Base-by-base conservation (phyloP, 2,329 filamentous ascomycete species). In the Akanthomyces dipterigenus region DNA sequence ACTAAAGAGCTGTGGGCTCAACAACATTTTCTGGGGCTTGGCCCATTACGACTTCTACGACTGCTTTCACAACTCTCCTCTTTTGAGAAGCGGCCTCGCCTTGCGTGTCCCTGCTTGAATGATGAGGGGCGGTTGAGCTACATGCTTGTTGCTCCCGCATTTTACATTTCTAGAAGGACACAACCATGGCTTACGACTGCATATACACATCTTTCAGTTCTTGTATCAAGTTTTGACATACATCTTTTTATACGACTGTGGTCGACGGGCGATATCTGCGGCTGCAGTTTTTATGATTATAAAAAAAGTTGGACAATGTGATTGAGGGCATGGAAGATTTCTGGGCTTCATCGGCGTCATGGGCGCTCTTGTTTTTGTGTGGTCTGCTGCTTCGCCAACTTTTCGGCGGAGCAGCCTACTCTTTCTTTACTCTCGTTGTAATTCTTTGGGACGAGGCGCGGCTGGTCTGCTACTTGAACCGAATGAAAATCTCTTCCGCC, bases 211-310 rank as follows among this genome's bases (percentile, higher is more conserved):
- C 66, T 68, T 73, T 73, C 70, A 66, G 71, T 77, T 76, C 73
- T 74, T 80, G 76, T 79, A 79, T 73, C 73, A 76, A 71, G 73
- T 73, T 72, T 60, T 68, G 70, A 67, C 68, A 48, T 67, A 71
- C 67, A 69, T 70, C 68, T 66, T 68, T 68, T 68, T 67, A 66
- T 69, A 55, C 43, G 65, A 71, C 63, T 63, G 63, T 64, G 67
- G 63, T 68, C 66, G 66, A 68, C 65, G 49, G 58, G 55, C 28
- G 40, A 20, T n/a, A 46, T 60, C 49, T 34, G 40, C 16, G 50
- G 31, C 50, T 38, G 18, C 58, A 14, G 55, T 62, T 66, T 66
- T 66, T 65, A 70, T 70, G 67, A 75, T 67, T 67, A 75, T 70
- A 69, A 66, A 70, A 66, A 67, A 67, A 64, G 62, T 61, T 56